Base-by-base conservation (phyloP, 208 protist species). In the Herpetomonas samuelpessoai region DNA sequence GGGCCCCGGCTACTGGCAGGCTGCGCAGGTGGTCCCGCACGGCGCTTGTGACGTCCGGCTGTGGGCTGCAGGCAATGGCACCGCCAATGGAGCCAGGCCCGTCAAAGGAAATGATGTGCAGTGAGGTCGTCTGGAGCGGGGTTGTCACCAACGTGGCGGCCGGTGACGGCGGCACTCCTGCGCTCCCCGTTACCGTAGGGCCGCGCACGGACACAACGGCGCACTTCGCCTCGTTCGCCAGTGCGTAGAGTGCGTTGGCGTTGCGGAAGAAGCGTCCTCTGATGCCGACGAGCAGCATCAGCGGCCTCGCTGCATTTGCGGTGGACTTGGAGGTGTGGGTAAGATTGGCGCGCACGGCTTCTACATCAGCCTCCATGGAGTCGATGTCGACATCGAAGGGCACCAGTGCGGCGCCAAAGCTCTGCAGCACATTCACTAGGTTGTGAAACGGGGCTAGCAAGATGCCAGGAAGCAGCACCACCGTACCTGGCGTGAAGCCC, bases 101-200 rank as follows among this genome's bases (percentile, higher is more conserved):
- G 38, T 73, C 71, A 48, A 73, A 72, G 19, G 2, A 49, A 3
- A 55, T 69, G 16, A 78, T 58, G 54, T 64, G 65, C 2, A 78
- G 26, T n/a, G 26, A 25, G 24, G 26, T 22, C 51, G n/a, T 30
- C 12, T 38, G 9, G 7, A 19, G 26, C 6, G 21, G 18, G 12
- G 18, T 57, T 38, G 18, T 21, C 10, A 6, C 46, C 46, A 51
- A 6, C 7, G 12, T 6, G 19, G 7, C 44, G 39, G 6, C 9
- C n/a, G n/a, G n/a, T n/a, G n/a, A n/a, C n/a, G n/a, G n/a, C n/a
- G n/a, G n/a, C n/a, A n/a, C n/a, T n/a, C n/a, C n/a, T n/a, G n/a
- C n/a, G 14, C 35, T 41, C 9, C 35, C 14, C 14, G 29, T 64
- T 25, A 58, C 30, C 25, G 62, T 56, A 41, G 59, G 63, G 16